Conservation (phyloP, 1,284 basidiomycete genomes). For the Moesziomyces sp. region DNA sequence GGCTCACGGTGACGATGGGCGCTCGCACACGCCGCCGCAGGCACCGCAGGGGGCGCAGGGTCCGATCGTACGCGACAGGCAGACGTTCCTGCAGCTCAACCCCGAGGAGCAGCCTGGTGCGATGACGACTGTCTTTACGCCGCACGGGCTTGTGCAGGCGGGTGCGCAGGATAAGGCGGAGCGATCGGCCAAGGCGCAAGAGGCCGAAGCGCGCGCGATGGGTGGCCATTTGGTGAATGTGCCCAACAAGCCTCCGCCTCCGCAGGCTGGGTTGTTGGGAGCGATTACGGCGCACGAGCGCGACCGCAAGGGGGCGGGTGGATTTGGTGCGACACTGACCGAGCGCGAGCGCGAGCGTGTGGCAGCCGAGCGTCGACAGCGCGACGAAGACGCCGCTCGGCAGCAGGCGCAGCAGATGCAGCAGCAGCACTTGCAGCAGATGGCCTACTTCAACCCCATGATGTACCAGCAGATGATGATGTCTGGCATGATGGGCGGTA, state of each 20-base stretch:
- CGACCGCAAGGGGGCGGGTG: slow-evolving; percentile 91
- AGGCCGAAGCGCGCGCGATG: slow-evolving; percentile 87
- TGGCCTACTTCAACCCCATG: slow-evolving; percentile 67
- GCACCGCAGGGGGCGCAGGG: too few species aligned
- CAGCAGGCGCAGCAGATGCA: slow-evolving; percentile 79
- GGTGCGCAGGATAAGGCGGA: slow-evolving; percentile 95
- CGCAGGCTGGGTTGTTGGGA: slow-evolving; percentile 92
- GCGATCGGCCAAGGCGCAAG: slow-evolving; percentile 91
- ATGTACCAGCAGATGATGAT: slow-evolving; percentile 69
- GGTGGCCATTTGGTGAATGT: slow-evolving; percentile 93
- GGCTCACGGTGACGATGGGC: slow-evolving; percentile 48
- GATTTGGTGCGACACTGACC: slow-evolving; percentile 90
- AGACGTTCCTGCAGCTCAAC: slow-evolving; percentile 62
- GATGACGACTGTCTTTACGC: slow-evolving; percentile 76
- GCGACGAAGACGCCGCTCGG: slow-evolving; percentile 90
- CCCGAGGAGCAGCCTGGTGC: slow-evolving; percentile 62
- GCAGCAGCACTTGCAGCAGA: slow-evolving; percentile 79
- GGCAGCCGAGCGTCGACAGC: slow-evolving; percentile 74
- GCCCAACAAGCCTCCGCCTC: slow-evolving; percentile 90
- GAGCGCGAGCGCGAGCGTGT: slow-evolving; percentile 90
- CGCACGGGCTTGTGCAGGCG: slow-evolving; percentile 91
- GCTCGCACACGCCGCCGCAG: slow-evolving; percentile 52
- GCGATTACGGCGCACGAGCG: slow-evolving; percentile 95
- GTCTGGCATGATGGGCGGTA: slow-evolving; percentile 53
- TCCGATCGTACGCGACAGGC: slow-evolving; percentile 36